Base-by-base conservation (phyloP, 73 alveolate genomes). In the Paramecium biaurelia region DNA sequence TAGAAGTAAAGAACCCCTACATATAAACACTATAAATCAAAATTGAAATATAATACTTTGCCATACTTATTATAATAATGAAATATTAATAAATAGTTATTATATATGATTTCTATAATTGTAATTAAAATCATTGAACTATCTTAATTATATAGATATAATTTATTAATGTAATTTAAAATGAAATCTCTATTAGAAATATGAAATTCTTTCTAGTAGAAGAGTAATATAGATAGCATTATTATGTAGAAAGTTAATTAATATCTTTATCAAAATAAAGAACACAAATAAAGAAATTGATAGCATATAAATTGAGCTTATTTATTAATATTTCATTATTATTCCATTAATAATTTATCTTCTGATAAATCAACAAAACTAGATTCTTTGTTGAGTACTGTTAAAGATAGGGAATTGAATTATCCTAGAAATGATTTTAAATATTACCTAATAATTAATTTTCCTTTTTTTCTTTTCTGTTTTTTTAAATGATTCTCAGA, bases 331-430 rank as follows among this genome's bases (percentile, higher is more conserved):
- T 35, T 35, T 72, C 58, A 72, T 72, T 30, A 42, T 37, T 79
- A 47, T 79, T 79, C 90, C 56, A 79, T 79, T 79, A 79, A 45
- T 23, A 79, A 43, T 79, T 79, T 79, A 79, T 79, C 90, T 24
- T 79, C 90, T 12, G 76, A 42, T 79, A 79, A 79, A 47, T 79
- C 90, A 38, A 79, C 74, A 47, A 79, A 79, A 79, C 76, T 79
- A 12, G 90, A 79, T 79, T 79, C 90, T 63, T 79, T 79, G 15
- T 79, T 79, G 5, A 79, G 72, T 9, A 79, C 90, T 18, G 90
- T 79, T 28, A 79, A 41, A 6, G 76, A 23, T 23, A 79, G 74
- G 18, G 86, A 72, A 72, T 72, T 72, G 20, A 32, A 72, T 72
- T 72, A 72, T 15, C 76, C 84, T 63, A 63, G 5, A 14, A 4